phyloP scores from a whole-genome alignment of 2,329 filamentous ascomycete species.

The Paraconiothyrium brasiliense region DNA sequence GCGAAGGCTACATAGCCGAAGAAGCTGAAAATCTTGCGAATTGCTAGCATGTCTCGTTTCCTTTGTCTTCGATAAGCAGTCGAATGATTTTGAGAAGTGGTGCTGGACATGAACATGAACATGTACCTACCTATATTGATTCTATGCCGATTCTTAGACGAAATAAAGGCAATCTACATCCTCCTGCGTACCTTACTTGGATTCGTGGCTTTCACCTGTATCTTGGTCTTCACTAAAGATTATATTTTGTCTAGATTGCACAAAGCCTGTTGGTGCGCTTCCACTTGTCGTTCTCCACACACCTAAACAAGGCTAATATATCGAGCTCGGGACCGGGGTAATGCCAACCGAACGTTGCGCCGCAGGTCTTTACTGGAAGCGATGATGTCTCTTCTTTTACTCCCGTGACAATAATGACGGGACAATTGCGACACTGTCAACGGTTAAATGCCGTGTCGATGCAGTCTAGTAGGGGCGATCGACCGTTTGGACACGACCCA shows the following conservation, averaged over 20 bases:
- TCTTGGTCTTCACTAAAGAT: no score
- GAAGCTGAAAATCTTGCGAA: no score
- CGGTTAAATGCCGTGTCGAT: neutral
- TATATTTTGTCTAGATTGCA: no score
- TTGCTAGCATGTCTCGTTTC: no score
- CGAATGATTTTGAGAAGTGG: no score
- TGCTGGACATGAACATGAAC: neutral
- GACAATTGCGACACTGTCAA: neutral
- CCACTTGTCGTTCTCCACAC: neutral
- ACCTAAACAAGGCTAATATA: constrained; percentile 1
- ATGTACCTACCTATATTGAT: no score
- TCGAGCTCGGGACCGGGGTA: neutral
- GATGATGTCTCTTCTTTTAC: neutral
- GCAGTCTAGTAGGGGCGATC: neutral
- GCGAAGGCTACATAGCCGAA: no score
- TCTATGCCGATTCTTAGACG: neutral
- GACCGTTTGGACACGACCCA: neutral
- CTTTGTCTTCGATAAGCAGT: no score
- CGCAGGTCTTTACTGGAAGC: neutral
- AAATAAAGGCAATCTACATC: neutral
- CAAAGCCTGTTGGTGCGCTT: neutral
- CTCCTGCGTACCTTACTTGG: neutral
- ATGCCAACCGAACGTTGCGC: neutral
- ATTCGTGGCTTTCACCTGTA: neutral
- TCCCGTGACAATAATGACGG: no score